Percentiles rank a stretch among this genome's conserved stretches.
phyloP scores from a whole-genome alignment of 23 red algal species.

The Gracilaria domingensis region DNA sequence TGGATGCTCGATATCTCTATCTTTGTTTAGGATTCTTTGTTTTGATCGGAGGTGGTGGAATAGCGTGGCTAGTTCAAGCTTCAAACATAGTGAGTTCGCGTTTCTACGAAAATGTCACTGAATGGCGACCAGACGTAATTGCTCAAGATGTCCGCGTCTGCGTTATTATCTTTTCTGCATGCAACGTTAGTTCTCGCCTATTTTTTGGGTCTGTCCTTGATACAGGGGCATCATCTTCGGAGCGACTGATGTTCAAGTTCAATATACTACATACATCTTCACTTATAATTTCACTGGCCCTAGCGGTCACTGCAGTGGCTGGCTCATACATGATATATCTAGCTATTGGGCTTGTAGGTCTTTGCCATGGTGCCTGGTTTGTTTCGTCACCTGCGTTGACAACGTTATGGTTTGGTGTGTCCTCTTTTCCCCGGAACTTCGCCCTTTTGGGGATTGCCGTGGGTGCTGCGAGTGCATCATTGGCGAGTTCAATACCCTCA shows the following conservation, averaged over 20 bases:
- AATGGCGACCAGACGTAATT: slow-evolving; percentile 30
- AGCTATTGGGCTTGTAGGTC: slow-evolving; percentile 28
- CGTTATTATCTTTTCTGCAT: slow-evolving; percentile 67
- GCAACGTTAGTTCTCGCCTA: slow-evolving; percentile 49
- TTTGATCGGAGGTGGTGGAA: slow-evolving; percentile 35
- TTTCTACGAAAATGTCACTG: background rate
- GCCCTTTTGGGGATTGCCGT: slow-evolving; percentile 18
- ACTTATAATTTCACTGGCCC: slow-evolving; percentile 30
- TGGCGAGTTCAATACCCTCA: slow-evolving; percentile 39
- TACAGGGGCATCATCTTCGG: background rate
- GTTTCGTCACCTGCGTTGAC: slow-evolving; percentile 44
- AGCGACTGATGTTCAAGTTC: slow-evolving; percentile 53
- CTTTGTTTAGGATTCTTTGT: slow-evolving; percentile 34
- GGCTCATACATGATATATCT: slow-evolving; percentile 3
- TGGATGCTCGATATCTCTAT: slow-evolving; percentile 29
- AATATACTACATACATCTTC: slow-evolving; percentile 35
- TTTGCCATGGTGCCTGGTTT: slow-evolving; percentile 57
- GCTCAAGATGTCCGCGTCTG: slow-evolving; percentile 29
- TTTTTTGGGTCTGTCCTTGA: slow-evolving; percentile 35
- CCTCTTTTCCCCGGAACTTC: slow-evolving; percentile 66
- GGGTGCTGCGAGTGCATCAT: slow-evolving; percentile 11
- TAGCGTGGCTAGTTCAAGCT: slow-evolving; percentile 46
- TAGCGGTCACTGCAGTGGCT: slow-evolving; percentile 23
- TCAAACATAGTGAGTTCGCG: slow-evolving; percentile 24
- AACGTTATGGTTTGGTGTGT: slow-evolving; percentile 59